Conservation (phyloP, 176 grass and related monocot species). For the Musa acuminata region DNA sequence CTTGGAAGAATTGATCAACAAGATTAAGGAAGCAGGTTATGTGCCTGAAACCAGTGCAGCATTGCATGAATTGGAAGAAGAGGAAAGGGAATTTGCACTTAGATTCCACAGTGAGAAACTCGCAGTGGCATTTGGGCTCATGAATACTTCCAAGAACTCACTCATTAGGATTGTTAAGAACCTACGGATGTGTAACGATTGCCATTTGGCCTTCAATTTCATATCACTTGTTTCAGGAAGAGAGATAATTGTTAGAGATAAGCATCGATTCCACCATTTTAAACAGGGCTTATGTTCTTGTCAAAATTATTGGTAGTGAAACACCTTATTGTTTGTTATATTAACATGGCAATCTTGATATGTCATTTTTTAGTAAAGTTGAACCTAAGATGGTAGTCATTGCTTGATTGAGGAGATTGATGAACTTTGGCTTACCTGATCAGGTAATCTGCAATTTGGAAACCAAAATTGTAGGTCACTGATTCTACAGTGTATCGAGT, state of each 20-base stretch:
- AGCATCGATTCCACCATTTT: slow-evolving; percentile 8
- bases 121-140: slow-evolving; percentile 52
- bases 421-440: too few species aligned
- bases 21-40: slow-evolving; percentile 40
- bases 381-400: too few species aligned
- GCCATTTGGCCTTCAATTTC: neutral
- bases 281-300: slow-evolving; percentile 7
- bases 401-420: too few species aligned
- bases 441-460: too few species aligned
- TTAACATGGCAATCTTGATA: too few species aligned
- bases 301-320: slow-evolving; percentile 5
- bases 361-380: too few species aligned
- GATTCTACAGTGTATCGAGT: too few species aligned
- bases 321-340: neutral
- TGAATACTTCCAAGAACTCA: slow-evolving; percentile 12
- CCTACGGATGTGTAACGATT: neutral
- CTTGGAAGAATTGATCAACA: slow-evolving; percentile 42
- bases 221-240: slow-evolving; percentile 3
- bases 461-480: too few species aligned
- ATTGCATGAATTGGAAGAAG: slow-evolving; percentile 65
- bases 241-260: slow-evolving; percentile 2
- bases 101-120: slow-evolving; percentile 60
- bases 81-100: slow-evolving; percentile 54
- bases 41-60: slow-evolving; percentile 45
- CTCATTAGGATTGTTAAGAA: slow-evolving; percentile 42